A percentile compares a stretch with the other conserved stretches of the same genome.
Conservation (phyloP, 2,329 filamentous ascomycete genomes). For the Monilinia aucupariae region DNA sequence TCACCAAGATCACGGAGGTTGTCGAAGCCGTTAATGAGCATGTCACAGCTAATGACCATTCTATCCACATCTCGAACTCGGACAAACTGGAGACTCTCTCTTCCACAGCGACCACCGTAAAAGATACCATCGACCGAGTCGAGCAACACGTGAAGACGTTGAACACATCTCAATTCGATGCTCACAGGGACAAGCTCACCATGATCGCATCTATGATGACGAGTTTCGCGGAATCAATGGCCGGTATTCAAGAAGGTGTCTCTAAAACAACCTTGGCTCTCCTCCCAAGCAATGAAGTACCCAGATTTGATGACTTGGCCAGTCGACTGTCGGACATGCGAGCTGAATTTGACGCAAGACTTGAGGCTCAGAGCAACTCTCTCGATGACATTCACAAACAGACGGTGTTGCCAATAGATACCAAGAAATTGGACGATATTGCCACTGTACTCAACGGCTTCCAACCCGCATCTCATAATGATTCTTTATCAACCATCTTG, state of each 20-base stretch:
- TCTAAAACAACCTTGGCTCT: constrained; percentile 6
- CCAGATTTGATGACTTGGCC: constrained; percentile 13
- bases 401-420: constrained; percentile 14
- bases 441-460: constrained; percentile 9
- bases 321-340: constrained; percentile 14
- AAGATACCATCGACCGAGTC: constrained; percentile 17
- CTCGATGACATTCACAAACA: constrained; percentile 16
- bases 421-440: constrained; percentile 16
- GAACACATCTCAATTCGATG: constrained; percentile 15
- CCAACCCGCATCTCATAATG: background rate
- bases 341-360: constrained; percentile 14
- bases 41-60: constrained; percentile 15
- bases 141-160: constrained; percentile 15
- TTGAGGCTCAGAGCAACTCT: constrained; percentile 16
- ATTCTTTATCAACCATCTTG: constrained; percentile 2
- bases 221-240: constrained; percentile 15
- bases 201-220: constrained; percentile 18
- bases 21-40: constrained; percentile 21
- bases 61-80: constrained; percentile 2
- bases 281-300: constrained; percentile 3
- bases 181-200: constrained; percentile 15
- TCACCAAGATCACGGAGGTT: constrained; percentile 21
- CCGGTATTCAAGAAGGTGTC: constrained; percentile 10
- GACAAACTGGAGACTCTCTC: constrained; percentile 21
- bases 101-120: constrained; percentile 18